These are phyloP conservation scores for Glarea lozoyensis DNA, from an alignment of 495 filamentous ascomycete genomes.

Conservation along the genomic window DNA sequence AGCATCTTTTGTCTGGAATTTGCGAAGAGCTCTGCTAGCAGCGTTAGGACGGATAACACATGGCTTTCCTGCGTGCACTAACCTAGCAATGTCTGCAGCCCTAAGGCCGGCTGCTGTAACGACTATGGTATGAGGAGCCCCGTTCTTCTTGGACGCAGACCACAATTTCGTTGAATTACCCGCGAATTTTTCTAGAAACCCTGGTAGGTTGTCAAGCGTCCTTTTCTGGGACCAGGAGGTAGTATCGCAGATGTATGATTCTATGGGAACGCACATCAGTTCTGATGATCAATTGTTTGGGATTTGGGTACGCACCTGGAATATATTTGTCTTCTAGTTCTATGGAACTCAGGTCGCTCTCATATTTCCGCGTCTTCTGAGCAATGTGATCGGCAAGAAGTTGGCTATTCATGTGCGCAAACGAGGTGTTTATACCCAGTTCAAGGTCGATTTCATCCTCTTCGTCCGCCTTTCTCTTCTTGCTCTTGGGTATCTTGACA, in stretches of 20 bases:
- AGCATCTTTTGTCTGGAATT: slow-evolving; percentile 68
- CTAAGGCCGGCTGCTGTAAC: slow-evolving; percentile 70
- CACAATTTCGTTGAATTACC: slow-evolving; percentile 45
- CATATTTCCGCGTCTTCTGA: slow-evolving; percentile 69
- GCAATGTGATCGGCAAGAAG: slow-evolving; percentile 81
- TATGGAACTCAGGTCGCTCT: slow-evolving; percentile 66
- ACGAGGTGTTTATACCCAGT: slow-evolving; percentile 67
- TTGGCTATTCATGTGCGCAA: slow-evolving; percentile 70
- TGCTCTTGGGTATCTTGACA: slow-evolving; percentile 34
- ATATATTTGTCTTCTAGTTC: slow-evolving; percentile 78
- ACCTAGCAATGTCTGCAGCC: slow-evolving; percentile 72
- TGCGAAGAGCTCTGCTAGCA: slow-evolving; percentile 52
- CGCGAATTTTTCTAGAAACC: slow-evolving; percentile 62
- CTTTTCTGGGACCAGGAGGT: slow-evolving; percentile 58
- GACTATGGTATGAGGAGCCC: slow-evolving; percentile 80
- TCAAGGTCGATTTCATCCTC: slow-evolving; percentile 51
- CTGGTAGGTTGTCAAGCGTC: slow-evolving; percentile 58
- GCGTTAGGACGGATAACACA: not conserved
- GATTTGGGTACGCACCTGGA: slow-evolving; percentile 48
- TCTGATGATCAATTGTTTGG: not conserved
- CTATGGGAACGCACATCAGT: not conserved
- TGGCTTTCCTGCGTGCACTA: not conserved
- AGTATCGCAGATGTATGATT: slow-evolving; percentile 49
- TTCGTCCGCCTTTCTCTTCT: slow-evolving; percentile 49
- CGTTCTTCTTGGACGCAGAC: slow-evolving; percentile 56